phyloP scores from a whole-genome alignment of 768 basidiomycete genomes.

The Rhizopogon vulgaris region DNA sequence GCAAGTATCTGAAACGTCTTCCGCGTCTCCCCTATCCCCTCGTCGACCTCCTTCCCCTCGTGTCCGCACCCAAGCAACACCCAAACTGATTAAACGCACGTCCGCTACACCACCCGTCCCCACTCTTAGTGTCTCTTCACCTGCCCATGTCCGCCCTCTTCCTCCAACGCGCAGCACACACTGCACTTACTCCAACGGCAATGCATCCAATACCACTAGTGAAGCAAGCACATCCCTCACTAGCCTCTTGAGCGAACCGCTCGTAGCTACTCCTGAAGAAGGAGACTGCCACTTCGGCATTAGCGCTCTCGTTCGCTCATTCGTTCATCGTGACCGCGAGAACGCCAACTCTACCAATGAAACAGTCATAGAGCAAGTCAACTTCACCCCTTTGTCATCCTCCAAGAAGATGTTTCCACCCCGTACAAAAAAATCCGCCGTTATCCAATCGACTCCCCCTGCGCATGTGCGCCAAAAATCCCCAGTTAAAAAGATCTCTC shows the following conservation, averaged over 20 bases:
- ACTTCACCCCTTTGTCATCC: slow-evolving; percentile 18
- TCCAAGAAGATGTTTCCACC: slow-evolving; percentile 10
- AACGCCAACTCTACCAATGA: slow-evolving; percentile 22
- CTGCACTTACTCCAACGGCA: slow-evolving; percentile 26
- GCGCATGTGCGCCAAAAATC: slow-evolving; percentile 10
- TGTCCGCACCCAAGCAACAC: slow-evolving; percentile 19
- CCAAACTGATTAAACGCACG: slow-evolving; percentile 30
- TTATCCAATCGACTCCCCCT: slow-evolving; percentile 9
- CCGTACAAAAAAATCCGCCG: slow-evolving; percentile 16
- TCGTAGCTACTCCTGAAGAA: slow-evolving; percentile 35
- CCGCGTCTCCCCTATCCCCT: slow-evolving; percentile 1
- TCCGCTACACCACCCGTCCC: slow-evolving; percentile 30
- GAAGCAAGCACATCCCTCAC: slow-evolving; percentile 46
- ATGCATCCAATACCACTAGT: slow-evolving; percentile 27
- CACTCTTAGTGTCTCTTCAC: slow-evolving; percentile 45
- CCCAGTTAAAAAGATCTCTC: slow-evolving; percentile 3
- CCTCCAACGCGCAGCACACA: slow-evolving; percentile 27
- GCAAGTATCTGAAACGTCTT: not conserved
- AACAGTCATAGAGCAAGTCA: slow-evolving; percentile 21
- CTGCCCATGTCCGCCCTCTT: slow-evolving; percentile 22
- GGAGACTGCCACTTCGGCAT: slow-evolving; percentile 39
- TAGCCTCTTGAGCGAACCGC: slow-evolving; percentile 39
- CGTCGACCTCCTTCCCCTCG: slow-evolving; percentile 8
- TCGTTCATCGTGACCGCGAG: slow-evolving; percentile 20
- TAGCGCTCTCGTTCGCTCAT: slow-evolving; percentile 31